phyloP scores from a whole-genome alignment of 2,329 filamentous ascomycete genomes.

The Microsporum audouinii region DNA sequence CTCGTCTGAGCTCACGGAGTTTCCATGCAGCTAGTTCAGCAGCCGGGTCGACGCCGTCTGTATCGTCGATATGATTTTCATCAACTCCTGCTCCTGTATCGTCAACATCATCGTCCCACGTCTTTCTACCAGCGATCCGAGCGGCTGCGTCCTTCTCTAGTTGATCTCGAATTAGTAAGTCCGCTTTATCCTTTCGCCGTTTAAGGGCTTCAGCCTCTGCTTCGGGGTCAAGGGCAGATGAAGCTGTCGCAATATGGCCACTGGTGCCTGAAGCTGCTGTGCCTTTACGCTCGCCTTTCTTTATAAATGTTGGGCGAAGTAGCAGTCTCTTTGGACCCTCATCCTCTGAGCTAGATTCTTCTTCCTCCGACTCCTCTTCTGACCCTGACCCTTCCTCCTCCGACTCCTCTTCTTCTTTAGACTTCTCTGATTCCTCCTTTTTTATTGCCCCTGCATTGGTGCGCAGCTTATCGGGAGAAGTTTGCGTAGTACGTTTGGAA shows the following conservation, averaged over 20 bases:
- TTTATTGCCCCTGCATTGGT: neutral
- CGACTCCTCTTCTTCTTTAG: neutral
- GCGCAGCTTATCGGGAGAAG: neutral
- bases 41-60: conserved; percentile 73
- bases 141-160: conserved; percentile 70
- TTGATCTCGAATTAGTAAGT: conserved; percentile 78
- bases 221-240: conserved; percentile 23
- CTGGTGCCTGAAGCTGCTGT: conserved; percentile 18
- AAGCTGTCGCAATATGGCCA: conserved; percentile 14
- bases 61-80: conserved; percentile 72
- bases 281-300: conserved; percentile 48
- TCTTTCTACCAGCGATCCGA: conserved; percentile 62
- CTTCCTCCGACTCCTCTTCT: conserved; percentile 8
- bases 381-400: conserved; percentile 4
- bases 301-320: conserved; percentile 56
- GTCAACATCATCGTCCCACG: conserved; percentile 62
- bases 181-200: conserved; percentile 52
- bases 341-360: conserved; percentile 9
- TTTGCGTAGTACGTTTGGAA: neutral
- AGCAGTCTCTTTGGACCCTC: conserved; percentile 46
- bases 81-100: conserved; percentile 55
- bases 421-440: neutral
- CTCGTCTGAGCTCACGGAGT: conserved; percentile 74
- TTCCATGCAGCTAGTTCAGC: conserved; percentile 91
- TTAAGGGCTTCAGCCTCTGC: conserved; percentile 38